phyloP scores from a whole-genome alignment of 305 asterid genomes.

The Rubia peregrina region DNA sequence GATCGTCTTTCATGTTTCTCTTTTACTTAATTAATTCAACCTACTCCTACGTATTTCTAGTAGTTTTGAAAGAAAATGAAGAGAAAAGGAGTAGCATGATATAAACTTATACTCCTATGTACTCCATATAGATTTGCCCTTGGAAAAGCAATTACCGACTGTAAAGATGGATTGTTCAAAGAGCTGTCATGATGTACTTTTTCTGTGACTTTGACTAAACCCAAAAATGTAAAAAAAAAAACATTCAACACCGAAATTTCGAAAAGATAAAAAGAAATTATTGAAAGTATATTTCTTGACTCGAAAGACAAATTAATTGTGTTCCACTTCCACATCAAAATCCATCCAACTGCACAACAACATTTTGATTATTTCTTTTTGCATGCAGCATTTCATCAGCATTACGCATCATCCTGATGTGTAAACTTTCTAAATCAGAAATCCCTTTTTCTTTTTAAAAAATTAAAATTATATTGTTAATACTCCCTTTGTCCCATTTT shows the following conservation, averaged over 20 bases:
- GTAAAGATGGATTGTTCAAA: constrained; percentile 22
- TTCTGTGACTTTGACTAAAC: constrained; percentile 36
- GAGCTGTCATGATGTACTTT: constrained; percentile 15
- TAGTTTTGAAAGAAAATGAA: too few relatives aligned
- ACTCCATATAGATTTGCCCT: neutral
- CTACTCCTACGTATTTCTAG: too few relatives aligned
- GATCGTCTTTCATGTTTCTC: too few relatives aligned
- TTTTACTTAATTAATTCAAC: too few relatives aligned
- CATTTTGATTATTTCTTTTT: constrained; percentile 5
- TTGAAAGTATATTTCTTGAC: constrained; percentile 17
- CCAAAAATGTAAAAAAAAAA: constrained; percentile 26
- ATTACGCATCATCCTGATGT: constrained; percentile 20
- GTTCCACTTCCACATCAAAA: neutral
- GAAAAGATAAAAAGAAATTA: neutral
- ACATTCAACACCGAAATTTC: constrained; percentile 25
- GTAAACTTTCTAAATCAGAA: neutral
- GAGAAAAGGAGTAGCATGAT: too few relatives aligned
- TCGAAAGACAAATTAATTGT: constrained; percentile 23
- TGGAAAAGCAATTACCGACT: constrained; percentile 32
- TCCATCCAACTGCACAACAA: constrained; percentile 10
- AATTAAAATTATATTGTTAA: too few relatives aligned
- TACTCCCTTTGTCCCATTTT: too few relatives aligned
- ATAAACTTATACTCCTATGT: too few relatives aligned
- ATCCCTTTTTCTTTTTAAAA: too few relatives aligned
- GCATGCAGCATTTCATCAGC: constrained; percentile 16